Evolutionary conservation across 495 filamentous ascomycete species (phyloP).

Genomic region (Penicillium subrubescens): DNA sequence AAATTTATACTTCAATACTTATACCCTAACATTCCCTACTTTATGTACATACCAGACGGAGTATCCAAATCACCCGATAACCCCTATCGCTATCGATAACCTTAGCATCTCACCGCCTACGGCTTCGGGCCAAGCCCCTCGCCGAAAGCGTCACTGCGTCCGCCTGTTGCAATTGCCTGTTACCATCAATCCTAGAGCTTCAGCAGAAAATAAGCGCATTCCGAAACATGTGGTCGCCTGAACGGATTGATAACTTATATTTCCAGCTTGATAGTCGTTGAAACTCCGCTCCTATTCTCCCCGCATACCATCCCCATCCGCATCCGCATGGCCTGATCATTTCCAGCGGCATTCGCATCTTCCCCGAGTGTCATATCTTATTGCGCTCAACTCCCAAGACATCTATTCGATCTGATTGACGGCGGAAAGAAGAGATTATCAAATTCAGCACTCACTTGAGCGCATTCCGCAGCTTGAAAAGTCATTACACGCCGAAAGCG

Average conservation of each 20-base stretch:
- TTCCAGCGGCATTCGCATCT: conserved; percentile 9
- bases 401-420: too few species aligned
- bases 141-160: conserved; percentile 28
- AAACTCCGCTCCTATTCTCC: not conserved
- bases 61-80: not conserved
- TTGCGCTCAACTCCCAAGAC: not conserved
- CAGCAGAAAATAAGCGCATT: not conserved
- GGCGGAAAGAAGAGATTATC: not conserved
- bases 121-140: conserved; percentile 23
- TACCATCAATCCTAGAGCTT: not conserved
- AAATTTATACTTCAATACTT: too few species aligned
- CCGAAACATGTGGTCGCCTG: conserved; percentile 7
- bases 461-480: not conserved
- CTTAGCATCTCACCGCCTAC: conserved; percentile 22
- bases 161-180: conserved; percentile 6
- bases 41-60: not conserved
- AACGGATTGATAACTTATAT: not conserved
- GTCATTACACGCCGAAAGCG: not conserved
- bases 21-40: too few species aligned
- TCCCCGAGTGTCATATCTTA: not conserved
- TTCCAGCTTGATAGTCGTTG: not conserved
- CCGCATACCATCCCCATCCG: not conserved
- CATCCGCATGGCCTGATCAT: not conserved
- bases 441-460: not conserved
- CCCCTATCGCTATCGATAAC: conserved; percentile 35